Conservation (phyloP, 1,284 basidiomycete genomes). For the Lignosus rhinocerotis region DNA sequence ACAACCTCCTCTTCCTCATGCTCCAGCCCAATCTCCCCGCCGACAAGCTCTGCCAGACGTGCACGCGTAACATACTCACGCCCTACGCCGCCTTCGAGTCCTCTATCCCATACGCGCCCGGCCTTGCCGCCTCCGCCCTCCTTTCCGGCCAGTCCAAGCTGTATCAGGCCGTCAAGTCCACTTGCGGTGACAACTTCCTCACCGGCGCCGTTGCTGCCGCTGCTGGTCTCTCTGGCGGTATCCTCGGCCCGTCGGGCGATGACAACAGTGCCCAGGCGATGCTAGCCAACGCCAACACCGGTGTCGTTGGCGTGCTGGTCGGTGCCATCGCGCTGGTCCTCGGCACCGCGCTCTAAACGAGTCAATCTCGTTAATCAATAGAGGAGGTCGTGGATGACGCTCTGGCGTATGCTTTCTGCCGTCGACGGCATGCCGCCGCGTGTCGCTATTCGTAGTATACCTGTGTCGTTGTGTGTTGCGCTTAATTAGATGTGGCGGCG, state of each 20-base stretch:
- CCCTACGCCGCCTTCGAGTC: constrained; percentile 79
- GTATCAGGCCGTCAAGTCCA: constrained; percentile 57
- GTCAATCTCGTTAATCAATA: background rate
- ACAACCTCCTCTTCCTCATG: constrained; percentile 82
- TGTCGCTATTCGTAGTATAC: constrained; percentile 24
- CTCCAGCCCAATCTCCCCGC: constrained; percentile 53
- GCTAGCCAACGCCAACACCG: constrained; percentile 23
- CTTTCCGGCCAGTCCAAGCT: constrained; percentile 66
- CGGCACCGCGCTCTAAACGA: constrained; percentile 17
- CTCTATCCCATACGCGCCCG: constrained; percentile 69
- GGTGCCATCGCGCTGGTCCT: constrained; percentile 25
- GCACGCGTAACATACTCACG: constrained; percentile 75
- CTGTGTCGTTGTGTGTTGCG: constrained; percentile 21
- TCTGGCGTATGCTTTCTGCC: constrained; percentile 18
- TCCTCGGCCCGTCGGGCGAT: constrained; percentile 23
- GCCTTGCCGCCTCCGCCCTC: constrained; percentile 63
- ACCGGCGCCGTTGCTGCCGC: constrained; percentile 65
- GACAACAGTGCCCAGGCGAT: constrained; percentile 30
- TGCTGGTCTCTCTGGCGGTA: constrained; percentile 51
- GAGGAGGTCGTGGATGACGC: constrained; percentile 7
- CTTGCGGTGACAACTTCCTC: constrained; percentile 68
- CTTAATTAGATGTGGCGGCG: background rate
- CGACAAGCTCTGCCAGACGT: constrained; percentile 71
- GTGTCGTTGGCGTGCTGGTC: constrained; percentile 24
- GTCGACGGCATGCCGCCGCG: constrained; percentile 10